phyloP scores from a whole-genome alignment of 1,139 yeast species.

The Protomyces pachydermus region DNA sequence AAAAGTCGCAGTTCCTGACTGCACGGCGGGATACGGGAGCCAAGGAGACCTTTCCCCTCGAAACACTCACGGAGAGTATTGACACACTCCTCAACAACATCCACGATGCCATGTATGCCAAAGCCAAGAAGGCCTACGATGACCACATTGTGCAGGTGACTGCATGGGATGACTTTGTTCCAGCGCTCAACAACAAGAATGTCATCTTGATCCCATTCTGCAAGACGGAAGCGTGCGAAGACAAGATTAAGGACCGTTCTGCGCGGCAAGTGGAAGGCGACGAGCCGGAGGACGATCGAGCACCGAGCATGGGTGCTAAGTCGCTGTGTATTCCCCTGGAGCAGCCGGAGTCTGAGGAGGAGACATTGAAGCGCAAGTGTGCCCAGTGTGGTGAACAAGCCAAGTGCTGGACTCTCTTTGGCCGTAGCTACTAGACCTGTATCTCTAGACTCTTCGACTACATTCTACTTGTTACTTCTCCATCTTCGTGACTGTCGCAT shows the following conservation, averaged over 20 bases:
- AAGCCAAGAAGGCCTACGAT: conserved; percentile 79
- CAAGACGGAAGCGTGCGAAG: conserved; percentile 91
- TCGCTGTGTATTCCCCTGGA: conserved; percentile 93
- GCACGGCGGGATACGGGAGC: conserved; percentile 89
- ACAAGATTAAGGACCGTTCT: conserved; percentile 88
- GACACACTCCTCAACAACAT: conserved; percentile 74
- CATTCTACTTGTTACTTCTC: background rate
- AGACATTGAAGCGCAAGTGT: conserved; percentile 62
- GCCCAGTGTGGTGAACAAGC: conserved; percentile 76
- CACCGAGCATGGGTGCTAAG: conserved; percentile 99
- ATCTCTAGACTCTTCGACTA: background rate
- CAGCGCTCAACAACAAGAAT: conserved; percentile 84
- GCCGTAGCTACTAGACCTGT: conserved; percentile 70
- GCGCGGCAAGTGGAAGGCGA: conserved; percentile 77
- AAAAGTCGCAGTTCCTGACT: conserved; percentile 70
- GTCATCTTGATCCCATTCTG: conserved; percentile 96
- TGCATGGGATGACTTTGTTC: conserved; percentile 89
- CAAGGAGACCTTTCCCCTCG: conserved; percentile 62
- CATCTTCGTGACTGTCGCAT: background rate
- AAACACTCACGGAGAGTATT: conserved; percentile 59
- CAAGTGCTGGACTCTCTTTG: conserved; percentile 81
- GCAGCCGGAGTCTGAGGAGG: conserved; percentile 53
- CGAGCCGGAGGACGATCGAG: conserved; percentile 85
- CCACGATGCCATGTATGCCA: conserved; percentile 66
- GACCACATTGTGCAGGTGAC: conserved; percentile 73